Percentiles rank a stretch among this genome's conserved stretches.
Conservation (phyloP, 140 eudicot species). For the Ambrosia hybrid region DNA sequence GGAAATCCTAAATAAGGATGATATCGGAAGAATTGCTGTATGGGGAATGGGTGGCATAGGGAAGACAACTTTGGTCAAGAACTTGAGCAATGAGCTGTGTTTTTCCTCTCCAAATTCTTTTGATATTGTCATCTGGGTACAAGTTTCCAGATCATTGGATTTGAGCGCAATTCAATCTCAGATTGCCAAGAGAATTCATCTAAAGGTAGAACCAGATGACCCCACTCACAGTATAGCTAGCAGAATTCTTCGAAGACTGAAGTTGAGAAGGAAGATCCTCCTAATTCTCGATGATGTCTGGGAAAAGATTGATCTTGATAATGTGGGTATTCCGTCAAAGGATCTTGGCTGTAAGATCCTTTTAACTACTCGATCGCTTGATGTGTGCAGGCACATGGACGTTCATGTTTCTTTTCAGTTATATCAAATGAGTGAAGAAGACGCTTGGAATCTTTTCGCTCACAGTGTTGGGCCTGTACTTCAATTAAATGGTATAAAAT, state of each 20-base stretch:
- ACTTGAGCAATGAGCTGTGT: conserved; percentile 29
- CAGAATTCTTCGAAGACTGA: conserved; percentile 30
- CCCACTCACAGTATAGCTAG: conserved; percentile 21
- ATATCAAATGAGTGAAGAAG: conserved; percentile 27
- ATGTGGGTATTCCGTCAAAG: conserved; percentile 36
- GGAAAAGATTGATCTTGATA: conserved; percentile 36
- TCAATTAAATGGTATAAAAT: conserved; percentile 23
- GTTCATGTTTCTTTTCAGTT: conserved; percentile 20
- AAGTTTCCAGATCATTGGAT: conserved; percentile 19
- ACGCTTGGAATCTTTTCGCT: conserved; percentile 40
- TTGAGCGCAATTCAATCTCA: conserved; percentile 29
- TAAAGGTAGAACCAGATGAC: conserved; percentile 28
- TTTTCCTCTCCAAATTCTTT: not conserved
- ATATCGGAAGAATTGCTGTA: conserved; percentile 16
- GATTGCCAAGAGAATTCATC: conserved; percentile 33
- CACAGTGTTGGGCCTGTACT: conserved; percentile 33
- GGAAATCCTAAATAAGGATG: conserved; percentile 15
- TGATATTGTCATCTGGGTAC: conserved; percentile 45
- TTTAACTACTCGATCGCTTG: conserved; percentile 39
- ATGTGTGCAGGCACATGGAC: conserved; percentile 38
- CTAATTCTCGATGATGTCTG: conserved; percentile 50
- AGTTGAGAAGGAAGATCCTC: conserved; percentile 28
- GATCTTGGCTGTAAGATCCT: conserved; percentile 33
- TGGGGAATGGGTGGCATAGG: conserved; percentile 55
- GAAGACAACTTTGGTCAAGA: conserved; percentile 40